These are phyloP conservation scores for Thielaviopsis euricoi DNA, from an alignment of 2,329 filamentous ascomycete genomes.

Conservation along the genomic window DNA sequence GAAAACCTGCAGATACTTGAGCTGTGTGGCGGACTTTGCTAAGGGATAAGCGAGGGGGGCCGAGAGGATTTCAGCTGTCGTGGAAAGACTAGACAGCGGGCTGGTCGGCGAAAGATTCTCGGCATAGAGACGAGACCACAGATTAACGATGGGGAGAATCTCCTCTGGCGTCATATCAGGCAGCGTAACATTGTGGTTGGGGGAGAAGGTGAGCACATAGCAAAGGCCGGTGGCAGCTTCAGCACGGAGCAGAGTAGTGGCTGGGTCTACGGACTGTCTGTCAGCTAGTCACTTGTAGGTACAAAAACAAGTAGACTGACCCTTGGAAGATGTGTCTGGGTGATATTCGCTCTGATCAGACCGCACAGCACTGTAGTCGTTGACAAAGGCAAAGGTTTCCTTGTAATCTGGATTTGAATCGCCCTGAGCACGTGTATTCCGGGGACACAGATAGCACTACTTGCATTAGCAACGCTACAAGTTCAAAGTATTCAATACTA, in stretches of 20 bases:
- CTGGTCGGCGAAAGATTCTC: constrained; percentile 60
- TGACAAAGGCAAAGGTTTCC: constrained; percentile 84
- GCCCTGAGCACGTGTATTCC: constrained; percentile 76
- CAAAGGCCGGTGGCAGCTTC: constrained; percentile 86
- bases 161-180: constrained; percentile 68
- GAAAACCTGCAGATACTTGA: constrained; percentile 94
- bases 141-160: constrained; percentile 69
- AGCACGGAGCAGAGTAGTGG: constrained; percentile 62
- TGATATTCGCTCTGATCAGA: constrained; percentile 73
- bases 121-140: constrained; percentile 84
- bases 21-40: constrained; percentile 14
- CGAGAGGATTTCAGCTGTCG: constrained; percentile 23
- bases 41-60: constrained; percentile 24
- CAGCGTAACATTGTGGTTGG: constrained; percentile 77
- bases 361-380: constrained; percentile 95
- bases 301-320: constrained; percentile 12
- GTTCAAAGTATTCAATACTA: too few relatives aligned
- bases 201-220: constrained; percentile 90
- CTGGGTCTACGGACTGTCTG: constrained; percentile 36
- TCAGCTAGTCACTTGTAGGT: not conserved
- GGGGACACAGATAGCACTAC: constrained; percentile 85
- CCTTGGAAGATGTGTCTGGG: constrained; percentile 23
- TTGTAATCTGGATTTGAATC: constrained; percentile 75
- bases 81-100: constrained; percentile 33
- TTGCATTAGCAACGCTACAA: constrained; percentile 9